A percentile compares a stretch with the other conserved stretches of the same genome.
phyloP scores from a whole-genome alignment of 2,329 filamentous ascomycete genomes.

The Hypoxylon sp. region DNA sequence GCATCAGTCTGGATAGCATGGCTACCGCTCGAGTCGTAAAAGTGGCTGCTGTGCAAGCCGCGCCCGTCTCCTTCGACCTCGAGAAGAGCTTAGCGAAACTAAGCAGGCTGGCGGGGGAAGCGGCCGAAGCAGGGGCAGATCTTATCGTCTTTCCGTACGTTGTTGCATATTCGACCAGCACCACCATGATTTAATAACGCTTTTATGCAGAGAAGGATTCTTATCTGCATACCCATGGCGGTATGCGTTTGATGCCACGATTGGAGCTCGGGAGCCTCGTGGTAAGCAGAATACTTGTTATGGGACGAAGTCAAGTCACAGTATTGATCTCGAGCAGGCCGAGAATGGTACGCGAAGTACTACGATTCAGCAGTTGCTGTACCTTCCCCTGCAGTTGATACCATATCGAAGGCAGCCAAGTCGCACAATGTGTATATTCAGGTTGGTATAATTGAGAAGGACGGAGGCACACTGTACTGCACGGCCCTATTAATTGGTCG shows the following conservation, averaged over 20 bases:
- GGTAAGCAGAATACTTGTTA: slow-evolving; percentile 49
- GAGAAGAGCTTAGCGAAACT: slow-evolving; percentile 57
- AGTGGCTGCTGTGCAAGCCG: slow-evolving; percentile 60
- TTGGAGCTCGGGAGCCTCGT: slow-evolving; percentile 58
- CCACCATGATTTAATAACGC: slow-evolving; percentile 18
- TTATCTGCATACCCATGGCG: slow-evolving; percentile 61
- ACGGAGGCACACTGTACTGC: slow-evolving; percentile 60
- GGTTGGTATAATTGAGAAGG: slow-evolving; percentile 60
- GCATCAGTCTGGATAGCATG: slow-evolving; percentile 33
- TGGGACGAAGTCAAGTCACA: slow-evolving; percentile 12
- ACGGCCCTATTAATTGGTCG: slow-evolving; percentile 57
- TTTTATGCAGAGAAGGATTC: slow-evolving; percentile 56
- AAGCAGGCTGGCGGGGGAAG: slow-evolving; percentile 54
- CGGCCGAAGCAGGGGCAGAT: slow-evolving; percentile 56
- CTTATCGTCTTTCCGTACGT: slow-evolving; percentile 60
- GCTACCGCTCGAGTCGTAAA: slow-evolving; percentile 51
- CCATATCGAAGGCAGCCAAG: slow-evolving; percentile 55
- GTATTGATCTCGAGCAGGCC: slow-evolving; percentile 51
- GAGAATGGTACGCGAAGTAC: slow-evolving; percentile 60
- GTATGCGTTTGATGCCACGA: slow-evolving; percentile 61
- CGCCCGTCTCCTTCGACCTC: slow-evolving; percentile 59
- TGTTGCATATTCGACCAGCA: slow-evolving; percentile 23
- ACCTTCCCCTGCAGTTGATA: slow-evolving; percentile 57
- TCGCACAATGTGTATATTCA: slow-evolving; percentile 56
- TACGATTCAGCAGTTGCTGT: slow-evolving; percentile 58